Base-by-base conservation (phyloP, 257 asterid species). In the Plantago elongata region DNA sequence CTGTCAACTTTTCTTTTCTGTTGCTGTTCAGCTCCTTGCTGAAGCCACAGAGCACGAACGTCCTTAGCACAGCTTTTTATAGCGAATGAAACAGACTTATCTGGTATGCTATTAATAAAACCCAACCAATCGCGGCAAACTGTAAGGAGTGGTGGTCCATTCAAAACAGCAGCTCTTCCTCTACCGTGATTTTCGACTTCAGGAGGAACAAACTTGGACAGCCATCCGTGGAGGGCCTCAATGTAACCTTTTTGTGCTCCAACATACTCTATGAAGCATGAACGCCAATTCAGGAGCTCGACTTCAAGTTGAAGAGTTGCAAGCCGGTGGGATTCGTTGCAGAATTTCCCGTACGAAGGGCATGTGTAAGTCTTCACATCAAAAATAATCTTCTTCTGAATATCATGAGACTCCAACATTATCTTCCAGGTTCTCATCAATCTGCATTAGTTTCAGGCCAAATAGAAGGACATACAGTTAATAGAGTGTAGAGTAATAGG, bases 261-360 rank as follows among this genome's bases (percentile, higher is more conserved):
- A 14, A 80, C 44, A 7, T 92, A 92, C 45, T 78, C 91, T 0
- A 37, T 72, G 78, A 92, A 89, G 74, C 97, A 71, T 5, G 82
- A 45, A 4, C 90, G 77, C 97, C 95, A 86, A 71, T 92, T 92
- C 69, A 81, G 51, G 55, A 92, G 95, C 83, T 92, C 97, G 1
- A 84, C 77, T 68, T 86, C 91, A 9, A 92, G 85, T 76, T 92
- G 99, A 11, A 75, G 90, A 0, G 95, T 86, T 9, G 97, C 95
- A 6, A 84, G 88, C 14, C 85, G 86, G 70, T 84, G 95, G 51
- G 93, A 78, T 44, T 89, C 95, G 12, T 81, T 92, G 91, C 90
- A 81, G 77, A 89, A 89, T 68, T 83, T 92, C 11, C 85, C 90
- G 17, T 80, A 90, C 0, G 95, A 74, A 11, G 94, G 96, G 66